These are phyloP conservation scores for Cymbidium sinense DNA, from an alignment of 106 monocot species.

Conservation along the genomic window DNA sequence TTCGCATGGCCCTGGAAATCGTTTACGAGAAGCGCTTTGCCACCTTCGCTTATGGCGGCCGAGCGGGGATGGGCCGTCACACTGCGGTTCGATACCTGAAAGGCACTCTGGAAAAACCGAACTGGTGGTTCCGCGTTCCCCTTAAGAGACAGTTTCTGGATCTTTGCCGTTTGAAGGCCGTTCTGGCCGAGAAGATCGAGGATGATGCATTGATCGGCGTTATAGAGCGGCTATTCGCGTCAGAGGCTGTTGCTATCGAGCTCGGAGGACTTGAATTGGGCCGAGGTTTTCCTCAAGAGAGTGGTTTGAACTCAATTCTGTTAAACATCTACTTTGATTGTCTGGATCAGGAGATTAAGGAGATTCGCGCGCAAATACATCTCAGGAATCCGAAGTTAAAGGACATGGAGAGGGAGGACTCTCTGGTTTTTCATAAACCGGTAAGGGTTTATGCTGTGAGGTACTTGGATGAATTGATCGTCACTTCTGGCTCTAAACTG, in stretches of 20 bases:
- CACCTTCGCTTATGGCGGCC: constrained; percentile 79
- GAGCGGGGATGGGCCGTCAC: constrained; percentile 70
- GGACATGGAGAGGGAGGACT: not conserved
- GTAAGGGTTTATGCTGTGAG: constrained; percentile 76
- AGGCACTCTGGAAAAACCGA: constrained; percentile 49
- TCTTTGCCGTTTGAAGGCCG: constrained; percentile 16
- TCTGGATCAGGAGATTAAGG: constrained; percentile 55
- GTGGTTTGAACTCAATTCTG: constrained; percentile 37
- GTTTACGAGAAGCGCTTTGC: constrained; percentile 53
- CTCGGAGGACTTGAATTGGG: constrained; percentile 59
- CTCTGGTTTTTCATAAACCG: constrained; percentile 64
- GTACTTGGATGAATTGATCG: constrained; percentile 84
- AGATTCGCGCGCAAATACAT: constrained; percentile 45
- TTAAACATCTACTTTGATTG: constrained; percentile 77
- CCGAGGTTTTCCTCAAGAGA: constrained; percentile 76
- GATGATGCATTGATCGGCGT: constrained; percentile 39
- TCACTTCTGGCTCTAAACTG: constrained; percentile 73
- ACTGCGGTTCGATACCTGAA: constrained; percentile 83
- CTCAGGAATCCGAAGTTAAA: constrained; percentile 40
- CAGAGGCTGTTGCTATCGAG: constrained; percentile 39
- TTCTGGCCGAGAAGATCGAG: constrained; percentile 50
- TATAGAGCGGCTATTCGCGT: constrained; percentile 36
- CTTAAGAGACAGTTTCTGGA: constrained; percentile 38
- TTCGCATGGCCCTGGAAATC: constrained; percentile 42
- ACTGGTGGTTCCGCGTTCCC: constrained; percentile 73